Evolutionary conservation across 495 filamentous ascomycete genomes (phyloP).

Genomic region (Glarea lozoyensis): DNA sequence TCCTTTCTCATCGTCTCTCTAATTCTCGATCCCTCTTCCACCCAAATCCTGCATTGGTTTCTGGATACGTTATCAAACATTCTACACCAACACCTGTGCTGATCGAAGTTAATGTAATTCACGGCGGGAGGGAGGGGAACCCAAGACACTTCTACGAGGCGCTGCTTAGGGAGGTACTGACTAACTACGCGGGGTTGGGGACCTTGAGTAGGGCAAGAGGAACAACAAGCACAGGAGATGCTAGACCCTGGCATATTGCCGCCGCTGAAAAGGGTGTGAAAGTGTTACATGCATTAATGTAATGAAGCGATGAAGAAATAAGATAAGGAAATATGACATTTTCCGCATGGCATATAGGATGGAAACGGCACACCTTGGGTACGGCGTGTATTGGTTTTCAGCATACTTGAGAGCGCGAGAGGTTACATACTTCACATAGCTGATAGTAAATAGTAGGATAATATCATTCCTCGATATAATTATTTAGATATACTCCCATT

Average conservation of each 20-base stretch:
- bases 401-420: too few relatives aligned
- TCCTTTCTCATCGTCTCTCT: slow-evolving; percentile 64
- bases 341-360: neutral
- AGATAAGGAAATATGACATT: too few relatives aligned
- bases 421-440: too few relatives aligned
- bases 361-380: neutral
- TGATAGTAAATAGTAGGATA: too few relatives aligned
- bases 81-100: slow-evolving; percentile 52
- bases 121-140: slow-evolving; percentile 36
- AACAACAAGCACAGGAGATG: slow-evolving; percentile 51
- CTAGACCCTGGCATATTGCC: slow-evolving; percentile 79
- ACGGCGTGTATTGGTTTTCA: too few relatives aligned
- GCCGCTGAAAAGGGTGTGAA: slow-evolving; percentile 61
- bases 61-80: slow-evolving; percentile 67
- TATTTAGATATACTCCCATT: too few relatives aligned
- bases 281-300: slow-evolving; percentile 49
- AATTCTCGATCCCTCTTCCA: slow-evolving; percentile 55
- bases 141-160: slow-evolving; percentile 34
- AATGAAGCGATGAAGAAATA: too few relatives aligned
- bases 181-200: slow-evolving; percentile 67
- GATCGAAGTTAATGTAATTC: slow-evolving; percentile 59
- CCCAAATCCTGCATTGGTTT: slow-evolving; percentile 54
- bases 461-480: too few relatives aligned
- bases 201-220: slow-evolving; percentile 64
- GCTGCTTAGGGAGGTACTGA: slow-evolving; percentile 61